A percentile compares a stretch with the other conserved stretches of the same genome.
These are phyloP conservation scores for Apiotrichum brassicae DNA, from an alignment of 1,284 basidiomycete genomes.

Conservation along the genomic window DNA sequence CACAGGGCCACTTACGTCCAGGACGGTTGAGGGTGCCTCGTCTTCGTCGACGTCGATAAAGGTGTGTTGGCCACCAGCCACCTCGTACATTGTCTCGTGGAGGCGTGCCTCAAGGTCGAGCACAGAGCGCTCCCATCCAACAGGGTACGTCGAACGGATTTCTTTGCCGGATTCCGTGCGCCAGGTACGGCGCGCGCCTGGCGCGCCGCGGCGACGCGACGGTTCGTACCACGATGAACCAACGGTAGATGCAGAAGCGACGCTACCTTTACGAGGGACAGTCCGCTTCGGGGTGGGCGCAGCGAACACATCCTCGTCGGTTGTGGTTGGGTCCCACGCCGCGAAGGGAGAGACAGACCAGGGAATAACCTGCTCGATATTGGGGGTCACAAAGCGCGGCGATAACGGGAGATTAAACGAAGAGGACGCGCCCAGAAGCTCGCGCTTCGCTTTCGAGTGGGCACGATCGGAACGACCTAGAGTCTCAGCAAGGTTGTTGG, in stretches of 20 bases:
- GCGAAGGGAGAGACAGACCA: constrained; percentile 22
- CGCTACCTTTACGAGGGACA: background rate
- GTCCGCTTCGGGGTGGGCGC: background rate
- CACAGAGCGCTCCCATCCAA: constrained; percentile 42
- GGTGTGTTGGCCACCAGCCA: constrained; percentile 31
- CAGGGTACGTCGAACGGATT: constrained; percentile 26
- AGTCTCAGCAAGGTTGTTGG: background rate
- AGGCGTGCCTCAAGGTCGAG: constrained; percentile 41
- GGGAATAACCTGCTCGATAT: constrained; percentile 21
- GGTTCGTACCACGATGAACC: constrained; percentile 18
- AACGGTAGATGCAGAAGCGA: background rate
- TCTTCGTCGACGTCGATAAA: constrained; percentile 23
- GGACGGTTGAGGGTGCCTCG: constrained; percentile 25
- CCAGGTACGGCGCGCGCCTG: constrained; percentile 10
- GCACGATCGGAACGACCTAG: too few species aligned
- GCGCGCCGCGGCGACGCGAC: constrained; percentile 10
- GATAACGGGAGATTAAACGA: background rate
- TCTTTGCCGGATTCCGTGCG: constrained; percentile 7
- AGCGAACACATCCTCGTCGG: background rate
- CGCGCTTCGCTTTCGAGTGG: background rate
- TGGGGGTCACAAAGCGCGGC: constrained; percentile 14
- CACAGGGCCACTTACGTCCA: constrained; percentile 34
- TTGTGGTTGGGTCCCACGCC: constrained; percentile 20
- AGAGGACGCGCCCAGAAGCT: background rate
- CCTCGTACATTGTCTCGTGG: constrained; percentile 40